These are phyloP conservation scores for Hanseniaspora vineae DNA, from an alignment of 805 yeast genomes.

Conservation along the genomic window DNA sequence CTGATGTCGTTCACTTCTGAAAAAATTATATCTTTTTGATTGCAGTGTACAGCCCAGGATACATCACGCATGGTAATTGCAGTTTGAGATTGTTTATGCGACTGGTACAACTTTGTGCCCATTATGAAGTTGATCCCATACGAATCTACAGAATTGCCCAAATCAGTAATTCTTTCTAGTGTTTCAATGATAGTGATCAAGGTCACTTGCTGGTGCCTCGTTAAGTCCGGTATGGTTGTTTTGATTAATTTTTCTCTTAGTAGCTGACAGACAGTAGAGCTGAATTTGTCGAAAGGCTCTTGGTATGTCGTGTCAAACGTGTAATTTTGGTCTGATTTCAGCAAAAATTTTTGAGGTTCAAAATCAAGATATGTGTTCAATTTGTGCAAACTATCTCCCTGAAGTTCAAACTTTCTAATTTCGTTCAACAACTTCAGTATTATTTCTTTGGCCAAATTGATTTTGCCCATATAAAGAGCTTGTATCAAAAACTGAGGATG, in stretches of 20 bases:
- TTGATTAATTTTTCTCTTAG: slow-evolving; percentile 50
- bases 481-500: slow-evolving; percentile 86
- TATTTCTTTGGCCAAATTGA: slow-evolving; percentile 41
- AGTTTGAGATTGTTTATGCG: slow-evolving; percentile 37
- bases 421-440: slow-evolving; percentile 38
- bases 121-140: slow-evolving; percentile 62
- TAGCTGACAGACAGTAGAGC: slow-evolving; percentile 29
- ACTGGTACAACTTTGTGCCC: slow-evolving; percentile 55
- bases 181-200: slow-evolving; percentile 58
- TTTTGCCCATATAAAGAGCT: slow-evolving; percentile 48
- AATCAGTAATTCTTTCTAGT: slow-evolving; percentile 39
- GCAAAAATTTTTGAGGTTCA: slow-evolving; percentile 16
- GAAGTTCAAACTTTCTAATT: slow-evolving; percentile 42
- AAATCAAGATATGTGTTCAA: slow-evolving; percentile 23
- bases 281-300: slow-evolving; percentile 31
- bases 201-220: slow-evolving; percentile 87
- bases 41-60: slow-evolving; percentile 79
- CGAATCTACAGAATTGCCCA: slow-evolving; percentile 21
- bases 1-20: slow-evolving; percentile 30
- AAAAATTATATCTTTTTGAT: slow-evolving; percentile 55
- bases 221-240: slow-evolving; percentile 61
- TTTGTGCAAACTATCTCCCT: slow-evolving; percentile 21
- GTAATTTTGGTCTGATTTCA: slow-evolving; percentile 14
- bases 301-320: slow-evolving; percentile 13
- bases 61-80: slow-evolving; percentile 66